A percentile compares a stretch with the other conserved stretches of the same genome.
Evolutionary conservation across 768 basidiomycete genomes (phyloP).

Genomic region (Tricholoma flavovirens): DNA sequence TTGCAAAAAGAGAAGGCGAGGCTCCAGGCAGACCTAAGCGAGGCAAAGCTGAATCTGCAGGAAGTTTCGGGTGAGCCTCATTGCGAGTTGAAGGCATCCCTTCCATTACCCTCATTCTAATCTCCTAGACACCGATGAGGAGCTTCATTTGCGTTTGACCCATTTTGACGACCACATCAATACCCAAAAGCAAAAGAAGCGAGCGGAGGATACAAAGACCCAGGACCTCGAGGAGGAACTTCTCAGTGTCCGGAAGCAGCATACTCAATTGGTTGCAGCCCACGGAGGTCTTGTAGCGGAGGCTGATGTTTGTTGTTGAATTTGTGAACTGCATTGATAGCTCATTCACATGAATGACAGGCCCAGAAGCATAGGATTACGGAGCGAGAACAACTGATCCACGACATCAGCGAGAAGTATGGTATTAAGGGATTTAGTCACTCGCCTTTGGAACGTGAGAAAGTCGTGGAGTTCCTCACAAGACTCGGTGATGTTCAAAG

Average conservation of each 20-base stretch:
- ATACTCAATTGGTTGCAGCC: conserved; percentile 50
- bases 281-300: conserved; percentile 71
- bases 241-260: conserved; percentile 38
- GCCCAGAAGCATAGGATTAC: conserved; percentile 64
- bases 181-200: conserved; percentile 43
- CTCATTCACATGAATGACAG: conserved; percentile 30
- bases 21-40: conserved; percentile 54
- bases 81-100: background rate
- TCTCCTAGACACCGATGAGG: conserved; percentile 64
- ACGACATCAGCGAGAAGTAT: conserved; percentile 59
- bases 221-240: conserved; percentile 64
- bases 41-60: conserved; percentile 57
- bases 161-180: conserved; percentile 57
- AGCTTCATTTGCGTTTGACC: conserved; percentile 50
- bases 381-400: conserved; percentile 71
- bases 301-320: conserved; percentile 46
- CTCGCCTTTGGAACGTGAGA: conserved; percentile 61
- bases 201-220: conserved; percentile 42
- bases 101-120: conserved; percentile 3
- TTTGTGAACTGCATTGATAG: background rate
- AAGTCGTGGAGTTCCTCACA: conserved; percentile 69
- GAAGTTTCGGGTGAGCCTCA: conserved; percentile 53
- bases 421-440: conserved; percentile 71
- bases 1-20: conserved; percentile 58
- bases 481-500: conserved; percentile 58